Conservation (phyloP, 306 rosid genomes). For the Lablab purpureus region DNA sequence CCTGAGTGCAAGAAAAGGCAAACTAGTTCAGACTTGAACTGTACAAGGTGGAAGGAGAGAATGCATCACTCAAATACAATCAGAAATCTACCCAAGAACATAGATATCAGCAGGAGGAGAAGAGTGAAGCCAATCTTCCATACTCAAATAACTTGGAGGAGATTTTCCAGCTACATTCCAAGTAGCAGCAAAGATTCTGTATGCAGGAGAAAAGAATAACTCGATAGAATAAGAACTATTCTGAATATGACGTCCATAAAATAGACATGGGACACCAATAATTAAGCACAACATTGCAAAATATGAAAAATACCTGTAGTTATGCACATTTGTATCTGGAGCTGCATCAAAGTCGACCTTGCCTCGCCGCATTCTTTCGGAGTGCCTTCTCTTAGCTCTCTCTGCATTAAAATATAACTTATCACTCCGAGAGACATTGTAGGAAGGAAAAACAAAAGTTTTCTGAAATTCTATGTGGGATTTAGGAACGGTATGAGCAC, state of each 20-base stretch:
- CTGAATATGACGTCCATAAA: conserved; percentile 1
- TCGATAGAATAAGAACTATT: conserved; percentile 25
- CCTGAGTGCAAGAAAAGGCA: conserved; percentile 55
- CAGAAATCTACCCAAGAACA: conserved; percentile 82
- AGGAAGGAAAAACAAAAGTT: conserved; percentile 36
- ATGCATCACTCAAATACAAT: conserved; percentile 24
- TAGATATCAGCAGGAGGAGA: conserved; percentile 96
- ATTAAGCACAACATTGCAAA: conserved; percentile 20
- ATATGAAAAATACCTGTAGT: conserved; percentile 68
- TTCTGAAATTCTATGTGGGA: conserved; percentile 52
- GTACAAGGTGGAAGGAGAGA: conserved; percentile 28
- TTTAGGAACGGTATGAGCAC: conserved; percentile 58
- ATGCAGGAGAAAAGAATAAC: conserved; percentile 36
- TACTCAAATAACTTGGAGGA: conserved; percentile 83
- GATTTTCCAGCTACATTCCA: conserved; percentile 99
- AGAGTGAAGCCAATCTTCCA: conserved; percentile 98
- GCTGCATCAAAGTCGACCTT: conserved; percentile 71
- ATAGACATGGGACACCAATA: not conserved
- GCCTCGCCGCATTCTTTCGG: conserved; percentile 75
- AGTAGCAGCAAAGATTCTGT: conserved; percentile 86
- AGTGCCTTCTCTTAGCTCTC: conserved; percentile 69
- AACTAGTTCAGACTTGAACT: conserved; percentile 34
- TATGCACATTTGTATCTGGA: conserved; percentile 73
- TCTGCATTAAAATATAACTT: conserved; percentile 58
- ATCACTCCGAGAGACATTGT: conserved; percentile 30